phyloP scores from a whole-genome alignment of 805 yeast genomes.

The Teunomyces pallodes region DNA sequence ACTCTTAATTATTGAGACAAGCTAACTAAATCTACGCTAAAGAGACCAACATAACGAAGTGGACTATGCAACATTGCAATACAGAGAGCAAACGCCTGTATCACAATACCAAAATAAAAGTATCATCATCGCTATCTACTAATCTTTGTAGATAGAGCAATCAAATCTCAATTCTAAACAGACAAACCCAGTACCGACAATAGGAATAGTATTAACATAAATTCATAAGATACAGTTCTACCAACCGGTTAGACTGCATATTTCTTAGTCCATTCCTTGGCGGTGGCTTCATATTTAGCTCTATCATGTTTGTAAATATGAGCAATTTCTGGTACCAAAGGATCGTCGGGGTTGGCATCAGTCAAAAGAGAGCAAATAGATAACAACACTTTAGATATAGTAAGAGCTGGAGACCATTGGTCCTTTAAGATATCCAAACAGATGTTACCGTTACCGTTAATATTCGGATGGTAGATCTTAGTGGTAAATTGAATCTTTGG shows the following conservation, averaged over 20 bases:
- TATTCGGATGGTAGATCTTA: slow-evolving; percentile 95
- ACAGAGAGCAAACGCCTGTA: not conserved
- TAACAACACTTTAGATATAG: slow-evolving; percentile 90
- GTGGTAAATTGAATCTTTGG: slow-evolving; percentile 89
- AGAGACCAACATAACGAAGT: not conserved
- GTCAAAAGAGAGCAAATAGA: slow-evolving; percentile 94
- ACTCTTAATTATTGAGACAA: not conserved
- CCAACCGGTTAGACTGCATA: slow-evolving; percentile 68
- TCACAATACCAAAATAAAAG: not conserved
- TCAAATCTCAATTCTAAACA: not conserved
- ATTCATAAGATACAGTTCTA: slow-evolving; percentile 9
- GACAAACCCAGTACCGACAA: slow-evolving; percentile 2
- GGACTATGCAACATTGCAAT: not conserved
- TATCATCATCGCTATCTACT: not conserved
- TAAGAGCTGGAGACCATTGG: slow-evolving; percentile 98
- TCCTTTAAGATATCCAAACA: slow-evolving; percentile 96
- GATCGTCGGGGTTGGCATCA: slow-evolving; percentile 98
- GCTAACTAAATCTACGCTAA: slow-evolving; percentile 1
- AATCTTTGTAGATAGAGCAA: not conserved
- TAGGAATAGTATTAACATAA: slow-evolving; percentile 4
- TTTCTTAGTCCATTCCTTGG: slow-evolving; percentile 98
- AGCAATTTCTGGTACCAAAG: slow-evolving; percentile 97
- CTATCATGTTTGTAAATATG: slow-evolving; percentile 93
- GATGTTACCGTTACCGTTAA: slow-evolving; percentile 92
- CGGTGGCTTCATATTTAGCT: slow-evolving; percentile 92